Evolutionary conservation across 495 filamentous ascomycete species (phyloP).

Genomic region (Aspergillus baeticus): DNA sequence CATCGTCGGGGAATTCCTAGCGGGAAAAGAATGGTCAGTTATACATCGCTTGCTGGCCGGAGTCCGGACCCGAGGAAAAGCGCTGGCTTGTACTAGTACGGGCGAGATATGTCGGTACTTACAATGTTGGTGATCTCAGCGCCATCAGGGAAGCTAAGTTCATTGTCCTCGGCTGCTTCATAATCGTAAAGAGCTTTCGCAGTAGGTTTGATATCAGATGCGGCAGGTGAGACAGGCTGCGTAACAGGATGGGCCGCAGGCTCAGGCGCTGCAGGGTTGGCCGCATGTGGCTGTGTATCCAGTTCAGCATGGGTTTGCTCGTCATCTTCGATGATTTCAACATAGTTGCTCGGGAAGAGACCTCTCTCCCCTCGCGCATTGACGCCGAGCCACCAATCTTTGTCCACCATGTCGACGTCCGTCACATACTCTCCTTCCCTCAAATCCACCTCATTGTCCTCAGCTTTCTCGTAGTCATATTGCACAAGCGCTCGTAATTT

Average conservation of each 20-base stretch:
- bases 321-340: constrained; percentile 72
- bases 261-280: constrained; percentile 29
- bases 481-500: constrained; percentile 76
- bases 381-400: constrained; percentile 95
- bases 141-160: constrained; percentile 89
- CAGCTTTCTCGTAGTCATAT: constrained; percentile 95
- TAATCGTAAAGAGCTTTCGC: constrained; percentile 94
- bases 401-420: constrained; percentile 97
- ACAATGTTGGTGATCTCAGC: constrained; percentile 69
- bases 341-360: constrained; percentile 95
- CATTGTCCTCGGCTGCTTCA: constrained; percentile 95
- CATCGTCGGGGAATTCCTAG: constrained; percentile 96
- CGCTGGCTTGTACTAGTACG: too few relatives aligned
- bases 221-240: not conserved
- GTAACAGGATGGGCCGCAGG: constrained; percentile 22
- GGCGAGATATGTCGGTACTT: constrained; percentile 27
- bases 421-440: constrained; percentile 87
- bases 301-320: constrained; percentile 25
- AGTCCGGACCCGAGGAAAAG: too few relatives aligned
- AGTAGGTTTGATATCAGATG: constrained; percentile 48
- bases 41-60: too few relatives aligned
- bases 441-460: constrained; percentile 93
- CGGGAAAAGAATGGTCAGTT: constrained; percentile 2
- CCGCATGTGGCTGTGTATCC: constrained; percentile 23
- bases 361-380: constrained; percentile 79